A percentile compares a stretch with the other conserved stretches of the same genome.
Evolutionary conservation across 2,329 filamentous ascomycete genomes (phyloP).

Genomic region (Blumeriella jaapii): DNA sequence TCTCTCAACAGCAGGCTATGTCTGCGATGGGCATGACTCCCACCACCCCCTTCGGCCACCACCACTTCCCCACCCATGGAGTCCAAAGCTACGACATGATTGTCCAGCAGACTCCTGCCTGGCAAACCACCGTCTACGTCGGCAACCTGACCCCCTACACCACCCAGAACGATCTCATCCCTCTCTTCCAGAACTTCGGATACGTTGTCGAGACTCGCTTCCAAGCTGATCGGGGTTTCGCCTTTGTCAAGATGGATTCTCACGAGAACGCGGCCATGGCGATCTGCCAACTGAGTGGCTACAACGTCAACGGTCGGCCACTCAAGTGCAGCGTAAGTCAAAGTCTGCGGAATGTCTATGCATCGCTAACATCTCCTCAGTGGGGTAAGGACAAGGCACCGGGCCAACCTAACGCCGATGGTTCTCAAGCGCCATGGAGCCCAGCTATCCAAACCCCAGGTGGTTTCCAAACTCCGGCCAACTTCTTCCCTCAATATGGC

Average conservation of each 20-base stretch:
- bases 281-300: constrained; percentile 94
- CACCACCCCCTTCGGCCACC: constrained; percentile 89
- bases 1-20: constrained; percentile 96
- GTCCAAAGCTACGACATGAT: constrained; percentile 98
- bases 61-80: constrained; percentile 95
- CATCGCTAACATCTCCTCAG: constrained; percentile 39
- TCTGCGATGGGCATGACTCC: constrained; percentile 96
- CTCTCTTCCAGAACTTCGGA: constrained; percentile 96
- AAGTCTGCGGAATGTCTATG: too few species aligned
- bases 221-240: constrained; percentile 94
- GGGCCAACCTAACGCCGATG: constrained; percentile 65
- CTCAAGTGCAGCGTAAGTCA: constrained; percentile 93
- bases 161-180: constrained; percentile 91
- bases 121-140: constrained; percentile 98
- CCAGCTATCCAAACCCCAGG: constrained; percentile 62
- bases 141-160: constrained; percentile 97
- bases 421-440: constrained; percentile 56
- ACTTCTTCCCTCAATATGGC: constrained; percentile 91
- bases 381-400: constrained; percentile 99
- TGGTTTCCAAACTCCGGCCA: constrained; percentile 63
- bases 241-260: constrained; percentile 98
- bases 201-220: constrained; percentile 96
- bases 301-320: constrained; percentile 93
- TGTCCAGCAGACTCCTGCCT: constrained; percentile 83
- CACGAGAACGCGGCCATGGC: constrained; percentile 98